phyloP scores from a whole-genome alignment of 176 grass and related monocot species.

The Lolium rigidum region DNA sequence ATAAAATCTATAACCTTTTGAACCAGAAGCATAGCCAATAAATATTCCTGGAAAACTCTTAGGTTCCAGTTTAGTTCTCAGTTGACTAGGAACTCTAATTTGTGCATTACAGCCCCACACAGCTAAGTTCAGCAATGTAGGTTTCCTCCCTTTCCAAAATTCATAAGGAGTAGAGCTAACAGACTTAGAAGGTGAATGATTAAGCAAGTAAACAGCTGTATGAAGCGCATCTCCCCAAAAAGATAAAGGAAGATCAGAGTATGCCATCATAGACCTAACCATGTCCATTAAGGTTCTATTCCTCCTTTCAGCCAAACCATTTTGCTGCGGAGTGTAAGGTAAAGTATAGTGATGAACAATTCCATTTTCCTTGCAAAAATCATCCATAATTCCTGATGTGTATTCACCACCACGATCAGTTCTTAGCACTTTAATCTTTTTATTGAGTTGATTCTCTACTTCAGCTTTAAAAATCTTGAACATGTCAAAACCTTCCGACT shows the following conservation, averaged over 20 bases:
- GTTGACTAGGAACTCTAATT: not conserved
- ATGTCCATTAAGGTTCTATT: constrained; percentile 17
- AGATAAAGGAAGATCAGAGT: constrained; percentile 13
- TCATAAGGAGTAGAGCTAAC: not conserved
- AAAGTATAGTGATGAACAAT: constrained; percentile 26
- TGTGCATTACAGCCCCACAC: not conserved
- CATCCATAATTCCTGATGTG: constrained; percentile 18
- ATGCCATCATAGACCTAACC: constrained; percentile 15
- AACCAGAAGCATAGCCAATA: not conserved
- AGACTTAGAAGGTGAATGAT: not conserved
- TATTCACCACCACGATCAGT: constrained; percentile 21
- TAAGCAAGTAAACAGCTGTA: not conserved
- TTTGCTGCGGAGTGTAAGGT: constrained; percentile 5
- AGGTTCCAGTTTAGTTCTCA: not conserved
- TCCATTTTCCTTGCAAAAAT: constrained; percentile 9
- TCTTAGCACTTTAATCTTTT: constrained; percentile 26
- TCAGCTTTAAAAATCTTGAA: constrained; percentile 11
- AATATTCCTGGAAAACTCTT: not conserved
- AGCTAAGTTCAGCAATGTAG: not conserved
- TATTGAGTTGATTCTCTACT: constrained; percentile 28
- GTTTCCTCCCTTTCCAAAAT: not conserved
- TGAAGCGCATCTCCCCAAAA: not conserved
- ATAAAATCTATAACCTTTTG: not conserved
- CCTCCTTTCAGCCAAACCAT: not conserved
- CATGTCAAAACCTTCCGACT: constrained; percentile 2